These are phyloP conservation scores for Penicillium sp. DNA, from an alignment of 2,329 filamentous ascomycete species.

Conservation along the genomic window DNA sequence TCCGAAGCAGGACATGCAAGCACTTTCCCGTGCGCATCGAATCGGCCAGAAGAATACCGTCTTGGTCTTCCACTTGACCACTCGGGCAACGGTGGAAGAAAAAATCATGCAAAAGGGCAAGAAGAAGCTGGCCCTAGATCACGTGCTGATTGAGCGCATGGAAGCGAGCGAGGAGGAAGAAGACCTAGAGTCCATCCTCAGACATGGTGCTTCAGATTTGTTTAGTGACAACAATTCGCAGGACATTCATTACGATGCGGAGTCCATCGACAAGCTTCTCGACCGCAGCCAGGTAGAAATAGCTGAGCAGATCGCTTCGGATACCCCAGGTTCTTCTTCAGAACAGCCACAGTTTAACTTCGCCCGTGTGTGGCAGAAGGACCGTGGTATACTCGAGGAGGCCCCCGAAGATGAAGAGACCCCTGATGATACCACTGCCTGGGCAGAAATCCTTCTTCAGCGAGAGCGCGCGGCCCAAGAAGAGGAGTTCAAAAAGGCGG, in stretches of 20 bases:
- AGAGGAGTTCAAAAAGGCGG: constrained; percentile 67
- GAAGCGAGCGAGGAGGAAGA: constrained; percentile 78
- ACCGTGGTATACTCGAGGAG: constrained; percentile 68
- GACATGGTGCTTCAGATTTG: constrained; percentile 81
- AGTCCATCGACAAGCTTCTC: constrained; percentile 85
- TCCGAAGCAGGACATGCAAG: constrained; percentile 96
- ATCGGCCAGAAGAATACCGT: constrained; percentile 97
- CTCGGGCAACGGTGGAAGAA: constrained; percentile 85
- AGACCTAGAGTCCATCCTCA: constrained; percentile 85
- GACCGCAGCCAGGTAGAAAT: constrained; percentile 82
- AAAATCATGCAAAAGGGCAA: constrained; percentile 95
- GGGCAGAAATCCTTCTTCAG: constrained; percentile 87
- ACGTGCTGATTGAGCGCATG: constrained; percentile 91
- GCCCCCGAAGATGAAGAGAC: constrained; percentile 55
- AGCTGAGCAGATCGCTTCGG: constrained; percentile 61
- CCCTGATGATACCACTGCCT: constrained; percentile 69
- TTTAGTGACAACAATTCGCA: constrained; percentile 73
- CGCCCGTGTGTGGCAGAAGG: constrained; percentile 89
- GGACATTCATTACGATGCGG: constrained; percentile 79
- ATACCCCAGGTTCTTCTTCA: constrained; percentile 27
- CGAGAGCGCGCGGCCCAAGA: constrained; percentile 78
- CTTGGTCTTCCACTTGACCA: constrained; percentile 92
- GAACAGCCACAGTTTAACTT: constrained; percentile 84
- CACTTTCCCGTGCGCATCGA: constrained; percentile 88
- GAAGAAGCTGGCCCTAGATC: constrained; percentile 94